Percentiles rank a stretch among this genome's conserved stretches.
Evolutionary conservation across 2,329 filamentous ascomycete species (phyloP).

Genomic region (Mycosphaerella arachidis): DNA sequence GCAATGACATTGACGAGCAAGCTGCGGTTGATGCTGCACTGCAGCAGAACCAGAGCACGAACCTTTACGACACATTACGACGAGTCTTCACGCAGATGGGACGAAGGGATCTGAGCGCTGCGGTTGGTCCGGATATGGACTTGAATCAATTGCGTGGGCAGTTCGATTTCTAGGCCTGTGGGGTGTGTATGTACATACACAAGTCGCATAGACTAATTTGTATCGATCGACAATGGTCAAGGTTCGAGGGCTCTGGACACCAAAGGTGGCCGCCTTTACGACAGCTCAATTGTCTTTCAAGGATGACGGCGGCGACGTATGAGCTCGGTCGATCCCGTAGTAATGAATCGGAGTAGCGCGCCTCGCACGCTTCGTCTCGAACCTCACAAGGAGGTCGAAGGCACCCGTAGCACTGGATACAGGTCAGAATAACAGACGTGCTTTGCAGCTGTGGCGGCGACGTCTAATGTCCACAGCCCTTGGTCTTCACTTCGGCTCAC

Average conservation of each 20-base stretch:
- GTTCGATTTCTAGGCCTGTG: conserved; percentile 70
- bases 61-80: conserved; percentile 88
- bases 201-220: no score
- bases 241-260: no score
- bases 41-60: conserved; percentile 92
- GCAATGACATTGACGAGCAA: conserved; percentile 57
- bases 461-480: background rate
- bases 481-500: conserved; percentile 8
- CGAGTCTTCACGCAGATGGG: conserved; percentile 98
- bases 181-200: background rate
- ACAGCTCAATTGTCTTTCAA: no score
- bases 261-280: no score
- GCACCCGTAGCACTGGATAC: no score
- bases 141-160: conserved; percentile 82
- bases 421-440: no score
- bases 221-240: no score
- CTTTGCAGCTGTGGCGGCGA: background rate
- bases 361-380: no score
- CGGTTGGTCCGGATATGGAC: conserved; percentile 85
- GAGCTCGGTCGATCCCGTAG: no score
- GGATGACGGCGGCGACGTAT: no score
- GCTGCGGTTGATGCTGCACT: conserved; percentile 78
- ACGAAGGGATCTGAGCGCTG: conserved; percentile 77
- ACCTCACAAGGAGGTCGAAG: no score
- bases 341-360: no score